phyloP scores from a whole-genome alignment of 129 eudicot species.

The Centella asiatica region DNA sequence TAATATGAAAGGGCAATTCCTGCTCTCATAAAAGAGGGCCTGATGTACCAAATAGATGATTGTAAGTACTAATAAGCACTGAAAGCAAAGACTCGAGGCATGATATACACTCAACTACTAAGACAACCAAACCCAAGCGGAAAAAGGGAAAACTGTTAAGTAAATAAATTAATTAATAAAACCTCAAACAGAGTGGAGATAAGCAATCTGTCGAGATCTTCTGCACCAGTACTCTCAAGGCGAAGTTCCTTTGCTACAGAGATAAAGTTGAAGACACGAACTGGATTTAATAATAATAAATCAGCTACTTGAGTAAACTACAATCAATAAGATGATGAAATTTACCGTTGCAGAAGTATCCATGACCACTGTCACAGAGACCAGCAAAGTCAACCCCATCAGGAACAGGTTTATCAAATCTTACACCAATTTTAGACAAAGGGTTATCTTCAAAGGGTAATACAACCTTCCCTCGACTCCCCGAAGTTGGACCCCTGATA shows the following conservation, averaged over 20 bases:
- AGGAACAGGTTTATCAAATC: constrained; percentile 58
- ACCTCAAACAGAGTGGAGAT: constrained; percentile 77
- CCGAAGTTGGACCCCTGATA: constrained; percentile 71
- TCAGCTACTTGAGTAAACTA: constrained; percentile 3
- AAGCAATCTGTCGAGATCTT: constrained; percentile 63
- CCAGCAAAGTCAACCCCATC: constrained; percentile 85
- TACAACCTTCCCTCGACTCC: constrained; percentile 72
- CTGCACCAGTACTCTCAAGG: constrained; percentile 51
- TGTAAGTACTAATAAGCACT: neutral
- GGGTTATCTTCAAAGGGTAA: constrained; percentile 74
- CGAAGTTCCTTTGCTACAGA: constrained; percentile 61
- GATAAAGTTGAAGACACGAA: constrained; percentile 15
- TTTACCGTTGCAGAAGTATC: constrained; percentile 86
- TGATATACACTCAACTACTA: too few relatives aligned
- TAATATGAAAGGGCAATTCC: constrained; percentile 68
- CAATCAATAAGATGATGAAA: neutral
- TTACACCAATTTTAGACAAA: constrained; percentile 73
- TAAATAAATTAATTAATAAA: too few relatives aligned
- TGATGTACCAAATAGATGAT: constrained; percentile 10
- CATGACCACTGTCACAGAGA: constrained; percentile 59
- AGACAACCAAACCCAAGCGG: neutral
- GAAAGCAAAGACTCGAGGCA: too few relatives aligned
- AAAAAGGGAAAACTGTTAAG: constrained; percentile 7
- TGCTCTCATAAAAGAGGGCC: constrained; percentile 64
- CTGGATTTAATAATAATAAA: constrained; percentile 2